These are phyloP conservation scores for sweet orange (Citrus sinensis) DNA, from an alignment of 345 rosid species.

Conservation along the genomic window DVS_A1.0 CM039162.1:5855501-5856000, in stretches of 20 bases:
- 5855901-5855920: too few relatives aligned
- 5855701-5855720: not conserved
- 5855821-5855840: too few relatives aligned
- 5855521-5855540: constrained; percentile 27
- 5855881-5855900: too few relatives aligned
- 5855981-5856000: too few relatives aligned
- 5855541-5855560: constrained; percentile 1
- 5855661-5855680: not conserved
- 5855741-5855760: not conserved
- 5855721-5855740: not conserved
- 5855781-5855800: not conserved
- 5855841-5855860: too few relatives aligned
- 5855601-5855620: not conserved
- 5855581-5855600: not conserved
- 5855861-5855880: too few relatives aligned
- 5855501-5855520: not conserved
- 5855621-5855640: not conserved
- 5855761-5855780: not conserved
- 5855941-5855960: too few relatives aligned
- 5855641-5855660: not conserved
- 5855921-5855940: fast-evolving
- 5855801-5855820: too few relatives aligned
- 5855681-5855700: not conserved
- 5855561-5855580: not conserved
- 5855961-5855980: too few relatives aligned